Base-by-base conservation (phyloP, 306 rosid genomes). In the Corylus americana region DNA sequence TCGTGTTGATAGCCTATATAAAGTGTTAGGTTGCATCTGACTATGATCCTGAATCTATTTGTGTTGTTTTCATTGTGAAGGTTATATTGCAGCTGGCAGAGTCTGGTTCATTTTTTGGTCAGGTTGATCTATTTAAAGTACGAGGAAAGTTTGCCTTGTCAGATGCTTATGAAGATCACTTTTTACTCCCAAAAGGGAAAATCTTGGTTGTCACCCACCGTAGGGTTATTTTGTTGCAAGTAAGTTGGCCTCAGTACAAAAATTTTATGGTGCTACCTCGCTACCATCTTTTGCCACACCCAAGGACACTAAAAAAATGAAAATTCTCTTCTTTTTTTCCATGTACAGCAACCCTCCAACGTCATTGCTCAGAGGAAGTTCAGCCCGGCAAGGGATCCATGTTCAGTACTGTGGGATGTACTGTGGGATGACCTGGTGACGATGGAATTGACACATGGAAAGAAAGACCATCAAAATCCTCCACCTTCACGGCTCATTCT, bases 161-260 rank as follows among this genome's bases (percentile, higher is more conserved):
- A 50, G 99, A 95, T 91, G 96, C 99, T 67, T 95, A 95, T 76
- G 99, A 95, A 89, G 94, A 95, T 88, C 99, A 95, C 80, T 95
- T 91, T 85, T 78, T 93, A 86, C 90, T 95, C 71, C 98, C 91
- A 3, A 91, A 95, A 82, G 98, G 94, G 84, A 91, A 85, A 86
- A 86, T 95, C 74, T 88, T 90, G 64, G 73, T 89, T 86, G 89
- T 95, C 80, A 91, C 99, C 50, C 98, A 93, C 79, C 83, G 96
- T 81, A 89, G 99, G 90, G 89, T 86, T 81, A 84, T 95, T 71
- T 79, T 91, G 74, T 79, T 95, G 97, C 99, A 95, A 87, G 99
- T 93, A 91, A 74, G 91, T 80, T 85, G 11, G 59, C 78, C 66
- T 29, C 16, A 53, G 68, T 76, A 59, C 35, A 68, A 82, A 77